Evolutionary conservation across 106 monocot species (phyloP), one percentile per base, ranked within the genome.

Genomic region (Phalaenopsis equestris): DNA sequence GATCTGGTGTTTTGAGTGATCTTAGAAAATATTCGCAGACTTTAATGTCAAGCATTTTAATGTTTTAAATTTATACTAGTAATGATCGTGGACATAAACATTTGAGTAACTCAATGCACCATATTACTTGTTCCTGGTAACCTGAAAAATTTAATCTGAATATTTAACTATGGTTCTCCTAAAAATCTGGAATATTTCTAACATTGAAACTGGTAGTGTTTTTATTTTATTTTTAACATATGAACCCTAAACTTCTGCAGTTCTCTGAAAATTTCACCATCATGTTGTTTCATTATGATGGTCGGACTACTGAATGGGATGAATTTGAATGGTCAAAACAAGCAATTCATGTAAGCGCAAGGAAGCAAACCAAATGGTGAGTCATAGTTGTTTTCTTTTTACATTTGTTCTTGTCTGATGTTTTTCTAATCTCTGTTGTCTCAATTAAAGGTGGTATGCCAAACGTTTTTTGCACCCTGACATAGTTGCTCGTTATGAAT

Each of bases 321-420:
- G 87, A 90, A 56, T 81, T 90, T 67, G 90, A 87, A 45, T 90
- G 90, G 90, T 90, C 90, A 77, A 90, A 90, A 75, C 77, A 85
- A 47, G 90, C 87, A 41, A 87, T 90, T 70, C 90, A 90, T 76
- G 78, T 90, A 55, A 90, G 90, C 47, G 78, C 52, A 56, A 82
- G 82, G 61, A 90, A 83, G 78, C 87, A 90, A 80, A 79, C 90
- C 56, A 90, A 90, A 83, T 90, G 90, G 90, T 90, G 36, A 74
- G 82, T 42, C 52, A 52, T 52, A 14, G 18, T 76, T 37, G 41
- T 65, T 45, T 45, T 45, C 24, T 24, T 21, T 39, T 38, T 70
- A 39, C 67, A n/a, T 47, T 41, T 39, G 55, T 67, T 52, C 2
- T 76, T 77, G 76, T 11, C 38, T 9, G 15, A 10, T 49, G 52